phyloP scores from a whole-genome alignment of 2,329 filamentous ascomycete species.

The Ophiosphaerella herpotricha region DNA sequence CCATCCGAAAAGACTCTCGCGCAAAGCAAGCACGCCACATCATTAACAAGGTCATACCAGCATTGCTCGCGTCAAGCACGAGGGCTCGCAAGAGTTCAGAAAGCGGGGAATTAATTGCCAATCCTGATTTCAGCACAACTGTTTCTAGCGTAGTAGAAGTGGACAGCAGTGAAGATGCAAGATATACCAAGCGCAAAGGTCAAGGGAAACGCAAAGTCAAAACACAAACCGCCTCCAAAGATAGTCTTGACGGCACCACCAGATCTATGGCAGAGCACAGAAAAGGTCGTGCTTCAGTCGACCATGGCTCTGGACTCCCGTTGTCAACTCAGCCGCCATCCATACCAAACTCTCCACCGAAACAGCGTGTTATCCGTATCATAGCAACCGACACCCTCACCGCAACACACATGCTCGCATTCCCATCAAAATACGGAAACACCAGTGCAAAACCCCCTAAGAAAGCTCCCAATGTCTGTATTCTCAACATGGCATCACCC shows the following conservation, averaged over 20 bases:
- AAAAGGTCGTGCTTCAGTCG: constrained; percentile 11
- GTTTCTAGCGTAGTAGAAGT: neutral
- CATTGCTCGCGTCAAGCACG: constrained; percentile 58
- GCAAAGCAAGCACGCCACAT: constrained; percentile 62
- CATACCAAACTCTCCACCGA: neutral
- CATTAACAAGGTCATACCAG: constrained; percentile 64
- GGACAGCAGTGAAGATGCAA: constrained; percentile 12
- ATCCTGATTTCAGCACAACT: constrained; percentile 34
- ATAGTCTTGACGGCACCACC: constrained; percentile 8
- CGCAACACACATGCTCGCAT: constrained; percentile 52
- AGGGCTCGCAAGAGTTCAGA: constrained; percentile 62
- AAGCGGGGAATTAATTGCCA: constrained; percentile 54
- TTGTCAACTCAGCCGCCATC: constrained; percentile 4
- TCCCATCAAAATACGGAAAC: constrained; percentile 9
- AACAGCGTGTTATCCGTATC: constrained; percentile 50
- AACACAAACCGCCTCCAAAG: neutral
- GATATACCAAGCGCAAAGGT: constrained; percentile 41
- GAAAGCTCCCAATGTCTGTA: constrained; percentile 51
- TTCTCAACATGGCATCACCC: constrained; percentile 69
- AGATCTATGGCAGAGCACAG: constrained; percentile 14
- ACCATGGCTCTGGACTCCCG: constrained; percentile 7
- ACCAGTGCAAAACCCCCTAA: constrained; percentile 6
- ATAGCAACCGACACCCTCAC: constrained; percentile 58
- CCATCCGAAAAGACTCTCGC: constrained; percentile 46
- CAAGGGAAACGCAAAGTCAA: constrained; percentile 38